A percentile compares a stretch with the other conserved stretches of the same genome.
Evolutionary conservation across 192 early-diverging fungal species (phyloP).

Genomic region (Podila clonocystis): DNA sequence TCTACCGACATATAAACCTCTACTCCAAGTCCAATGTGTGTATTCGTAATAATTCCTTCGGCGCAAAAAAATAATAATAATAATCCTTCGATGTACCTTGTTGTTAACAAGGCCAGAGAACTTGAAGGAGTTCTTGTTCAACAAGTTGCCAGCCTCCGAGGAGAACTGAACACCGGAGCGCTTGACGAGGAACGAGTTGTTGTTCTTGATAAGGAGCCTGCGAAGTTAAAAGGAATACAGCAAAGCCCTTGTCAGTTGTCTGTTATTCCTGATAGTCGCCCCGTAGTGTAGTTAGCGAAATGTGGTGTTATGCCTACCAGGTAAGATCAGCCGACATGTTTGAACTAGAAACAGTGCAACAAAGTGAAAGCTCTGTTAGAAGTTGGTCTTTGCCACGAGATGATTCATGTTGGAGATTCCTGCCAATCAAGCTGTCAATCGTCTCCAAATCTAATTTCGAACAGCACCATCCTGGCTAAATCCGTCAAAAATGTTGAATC

Average conservation of each 20-base stretch:
- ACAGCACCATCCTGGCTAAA: not conserved
- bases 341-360: slow-evolving; percentile 21
- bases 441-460: no score
- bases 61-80: not conserved
- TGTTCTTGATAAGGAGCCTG: slow-evolving; percentile 77
- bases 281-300: not conserved
- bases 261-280: no score
- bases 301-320: slow-evolving; percentile 21
- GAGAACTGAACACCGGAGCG: slow-evolving; percentile 78
- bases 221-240: not conserved
- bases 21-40: not conserved
- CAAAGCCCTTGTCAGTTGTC: no score
- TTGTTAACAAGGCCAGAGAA: slow-evolving; percentile 82
- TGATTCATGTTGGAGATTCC: no score
- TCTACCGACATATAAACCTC: no score
- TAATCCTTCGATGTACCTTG: slow-evolving; percentile 59
- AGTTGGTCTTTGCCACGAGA: no score
- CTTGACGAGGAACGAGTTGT: slow-evolving; percentile 85
- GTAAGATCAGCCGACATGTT: slow-evolving; percentile 58
- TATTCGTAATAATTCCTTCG: not conserved
- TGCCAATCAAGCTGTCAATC: no score
- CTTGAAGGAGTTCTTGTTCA: slow-evolving; percentile 85
- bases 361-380: not conserved
- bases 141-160: slow-evolving; percentile 79
- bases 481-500: slow-evolving; percentile 25